These are phyloP conservation scores for Mortierella sp. DNA, from an alignment of 371 early-diverging fungal genomes.

Conservation along the genomic window DNA sequence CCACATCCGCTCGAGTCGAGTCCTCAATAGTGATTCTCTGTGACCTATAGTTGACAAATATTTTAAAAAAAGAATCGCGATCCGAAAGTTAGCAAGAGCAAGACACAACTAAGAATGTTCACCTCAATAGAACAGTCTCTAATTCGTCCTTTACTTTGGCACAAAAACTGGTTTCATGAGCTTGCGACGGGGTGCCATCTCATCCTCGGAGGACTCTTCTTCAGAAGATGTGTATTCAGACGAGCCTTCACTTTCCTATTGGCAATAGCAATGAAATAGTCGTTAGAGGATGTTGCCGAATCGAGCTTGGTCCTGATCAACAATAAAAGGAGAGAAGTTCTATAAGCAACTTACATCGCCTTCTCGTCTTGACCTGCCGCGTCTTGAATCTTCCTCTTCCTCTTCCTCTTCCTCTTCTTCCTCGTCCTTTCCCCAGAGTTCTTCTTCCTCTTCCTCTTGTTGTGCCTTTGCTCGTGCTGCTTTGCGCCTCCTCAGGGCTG, in stretches of 20 bases:
- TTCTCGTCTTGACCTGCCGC: constrained; percentile 27
- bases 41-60: constrained; percentile 53
- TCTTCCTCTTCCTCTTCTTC: constrained; percentile 60
- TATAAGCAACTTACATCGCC: constrained; percentile 17
- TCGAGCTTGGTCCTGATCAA: constrained; percentile 2
- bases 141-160: constrained; percentile 70
- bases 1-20: constrained; percentile 67
- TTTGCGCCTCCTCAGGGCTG: constrained; percentile 40
- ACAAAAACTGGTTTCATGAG: constrained; percentile 87
- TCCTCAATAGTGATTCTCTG: constrained; percentile 76
- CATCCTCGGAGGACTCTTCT: constrained; percentile 60
- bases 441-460: constrained; percentile 47
- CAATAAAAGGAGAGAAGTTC: constrained; percentile 4
- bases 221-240: constrained; percentile 58
- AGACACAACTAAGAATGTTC: background rate
- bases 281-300: no score
- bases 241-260: constrained; percentile 50
- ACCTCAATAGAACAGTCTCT: background rate
- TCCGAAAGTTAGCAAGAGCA: background rate
- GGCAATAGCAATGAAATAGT: no score
- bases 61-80: background rate
- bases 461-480: constrained; percentile 48
- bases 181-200: constrained; percentile 48
- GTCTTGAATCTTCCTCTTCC: constrained; percentile 38
- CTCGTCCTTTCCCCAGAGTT: constrained; percentile 54